Evolutionary conservation across 140 eudicot genomes (phyloP), one percentile per base, ranked within the genome.

Genomic region (Erigeron philadelphicus): DNA sequence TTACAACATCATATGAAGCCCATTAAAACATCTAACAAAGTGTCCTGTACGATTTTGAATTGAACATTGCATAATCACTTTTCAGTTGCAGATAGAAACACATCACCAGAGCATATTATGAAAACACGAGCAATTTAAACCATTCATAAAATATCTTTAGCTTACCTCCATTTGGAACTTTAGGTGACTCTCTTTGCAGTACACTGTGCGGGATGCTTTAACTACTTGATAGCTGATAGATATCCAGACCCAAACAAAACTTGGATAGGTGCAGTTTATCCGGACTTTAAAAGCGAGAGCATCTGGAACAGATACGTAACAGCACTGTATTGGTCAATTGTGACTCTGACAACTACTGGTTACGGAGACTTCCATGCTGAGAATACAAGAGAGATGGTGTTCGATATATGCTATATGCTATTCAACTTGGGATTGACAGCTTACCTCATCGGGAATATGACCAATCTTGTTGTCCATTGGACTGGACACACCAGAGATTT

Each of bases 371-470:
- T 93, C 61, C 98, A 93, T 75, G 90, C 98, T 12, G 90, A 86
- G 64, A 93, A 93, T 68, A 11, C 95, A 61, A 70, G 87, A 69
- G 98, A 93, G 79, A 93, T 93, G 98, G 35, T 93, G 53, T 93
- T 93, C 54, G 94, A 81, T 67, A 89, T 89, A 59, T 78, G 80
- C 70, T 93, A 88, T 71, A 93, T 93, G 96, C 76, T 93, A 16
- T 93, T 93, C 82, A 93, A 93, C 76, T 73, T 89, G 54, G 96
- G 95, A 52, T 74, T 93, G 66, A 93, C 98, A 7, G 84, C 98
- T 3, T 93, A 93, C 87, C 79, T 93, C 72, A 93, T 93, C 44
- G 98, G 98, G 7, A 93, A 93, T 82, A 93, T 93, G 98, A 93
- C 98, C 1, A 93, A 93, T 67, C 95, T 93, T 11, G 96, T 89